Conservation (phyloP, 306 rosid genomes). For the Potentilla sterilis region DNA sequence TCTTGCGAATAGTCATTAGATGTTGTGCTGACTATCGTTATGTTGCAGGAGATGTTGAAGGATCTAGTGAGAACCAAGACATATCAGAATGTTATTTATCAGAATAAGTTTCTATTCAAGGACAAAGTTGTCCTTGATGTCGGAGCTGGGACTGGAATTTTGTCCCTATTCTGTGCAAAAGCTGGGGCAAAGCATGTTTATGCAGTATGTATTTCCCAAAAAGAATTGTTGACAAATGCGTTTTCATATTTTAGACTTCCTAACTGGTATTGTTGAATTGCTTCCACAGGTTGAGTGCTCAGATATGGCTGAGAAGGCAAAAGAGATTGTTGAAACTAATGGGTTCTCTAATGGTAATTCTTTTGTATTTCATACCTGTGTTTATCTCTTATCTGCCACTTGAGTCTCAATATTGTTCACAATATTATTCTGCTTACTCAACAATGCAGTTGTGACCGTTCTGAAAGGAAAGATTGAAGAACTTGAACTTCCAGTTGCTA, state of each 20-base stretch:
- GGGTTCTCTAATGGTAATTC: constrained; percentile 73
- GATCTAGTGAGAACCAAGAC: constrained; percentile 92
- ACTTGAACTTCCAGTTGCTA: constrained; percentile 83
- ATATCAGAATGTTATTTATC: constrained; percentile 93
- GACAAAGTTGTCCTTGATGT: constrained; percentile 96
- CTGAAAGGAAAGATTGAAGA: constrained; percentile 96
- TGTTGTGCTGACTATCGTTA: constrained; percentile 2
- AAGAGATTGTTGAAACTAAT: constrained; percentile 82
- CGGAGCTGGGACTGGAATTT: constrained; percentile 98
- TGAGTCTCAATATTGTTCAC: background rate
- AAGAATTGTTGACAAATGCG: background rate
- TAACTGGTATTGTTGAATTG: constrained; percentile 4
- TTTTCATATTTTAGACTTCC: background rate
- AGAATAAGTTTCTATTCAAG: constrained; percentile 76
- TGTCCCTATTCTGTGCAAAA: constrained; percentile 93
- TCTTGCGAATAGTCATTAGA: background rate
- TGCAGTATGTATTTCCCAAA: constrained; percentile 51
- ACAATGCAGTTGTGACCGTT: constrained; percentile 74
- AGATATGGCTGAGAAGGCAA: constrained; percentile 95
- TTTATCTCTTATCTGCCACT: background rate
- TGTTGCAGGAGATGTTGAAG: constrained; percentile 94
- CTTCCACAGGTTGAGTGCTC: constrained; percentile 87
- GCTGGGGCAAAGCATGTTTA: constrained; percentile 95
- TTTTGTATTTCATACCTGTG: constrained; percentile 6
- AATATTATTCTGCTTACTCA: constrained; percentile 23